Evolutionary conservation across 768 basidiomycete species (phyloP).

Genomic region (Phanerodontia chrysosporium): DNA sequence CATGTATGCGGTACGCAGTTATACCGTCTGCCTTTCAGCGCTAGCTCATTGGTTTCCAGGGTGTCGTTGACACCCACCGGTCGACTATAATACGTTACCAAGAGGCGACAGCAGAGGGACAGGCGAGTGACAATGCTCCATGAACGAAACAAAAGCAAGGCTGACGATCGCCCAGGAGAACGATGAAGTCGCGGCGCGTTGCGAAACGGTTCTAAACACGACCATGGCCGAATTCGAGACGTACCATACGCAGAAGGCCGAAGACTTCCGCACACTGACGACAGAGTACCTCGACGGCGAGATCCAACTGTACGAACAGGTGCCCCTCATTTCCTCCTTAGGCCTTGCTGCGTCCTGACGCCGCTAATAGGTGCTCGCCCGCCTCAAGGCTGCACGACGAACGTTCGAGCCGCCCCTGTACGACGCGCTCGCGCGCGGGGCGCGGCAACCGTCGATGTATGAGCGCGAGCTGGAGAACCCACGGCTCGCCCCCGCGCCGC

Average conservation of each 20-base stretch:
- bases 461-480: slow-evolving; percentile 66
- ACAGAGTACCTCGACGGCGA: slow-evolving; percentile 76
- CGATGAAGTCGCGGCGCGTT: slow-evolving; percentile 66
- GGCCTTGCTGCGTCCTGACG: background rate
- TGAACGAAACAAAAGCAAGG: background rate
- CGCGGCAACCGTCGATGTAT: slow-evolving; percentile 68
- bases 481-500: slow-evolving; percentile 39
- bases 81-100: slow-evolving; percentile 65
- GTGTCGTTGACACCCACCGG: slow-evolving; percentile 70
- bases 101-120: slow-evolving; percentile 41
- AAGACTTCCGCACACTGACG: slow-evolving; percentile 58
- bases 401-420: slow-evolving; percentile 48
- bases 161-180: slow-evolving; percentile 38
- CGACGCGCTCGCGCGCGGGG: slow-evolving; percentile 41
- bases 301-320: slow-evolving; percentile 73
- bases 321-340: slow-evolving; percentile 16
- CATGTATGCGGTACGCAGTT: slow-evolving; percentile 54
- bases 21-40: background rate
- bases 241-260: slow-evolving; percentile 68
- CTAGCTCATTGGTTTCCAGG: slow-evolving; percentile 32
- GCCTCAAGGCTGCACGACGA: slow-evolving; percentile 53
- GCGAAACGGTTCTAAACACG: slow-evolving; percentile 84
- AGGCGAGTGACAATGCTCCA: slow-evolving; percentile 22
- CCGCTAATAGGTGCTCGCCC: slow-evolving; percentile 44
- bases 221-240: slow-evolving; percentile 87